Evolutionary conservation across 345 rosid genomes (phyloP), one percentile per base, ranked within the genome.

Genomic region (Acer negundo): DNA sequence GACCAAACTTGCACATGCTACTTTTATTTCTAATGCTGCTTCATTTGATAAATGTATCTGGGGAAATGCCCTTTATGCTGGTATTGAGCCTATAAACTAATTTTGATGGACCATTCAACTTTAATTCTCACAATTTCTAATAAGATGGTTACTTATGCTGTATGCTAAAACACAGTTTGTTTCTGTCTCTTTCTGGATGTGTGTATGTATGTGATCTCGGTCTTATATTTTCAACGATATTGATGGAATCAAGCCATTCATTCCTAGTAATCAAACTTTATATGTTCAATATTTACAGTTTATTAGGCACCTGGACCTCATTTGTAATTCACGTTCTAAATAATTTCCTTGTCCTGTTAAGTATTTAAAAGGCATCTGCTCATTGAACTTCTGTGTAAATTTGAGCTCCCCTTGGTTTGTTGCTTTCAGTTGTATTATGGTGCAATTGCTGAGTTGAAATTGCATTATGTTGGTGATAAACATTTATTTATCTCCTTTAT

Each of bases 351-450:
- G 2, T 56, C 4, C 53, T 71, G 12, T 56, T 55, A 71, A 51
- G 7, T 6, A 56, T 31, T 10, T 59, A 42, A 59, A 61, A 13
- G 42, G 35, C 12, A 4, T 53, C 76, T 58, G 53, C n/a, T 38
- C 40, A 44, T 35, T 4, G n/a, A 40, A 9, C 2, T 73, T 6
- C 6, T 26, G 22, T 55, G 55, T n/a, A 24, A 8, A 69, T 24
- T 69, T 47, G 47, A 19, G 71, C 2, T 2, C 13, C 31, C 67
- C 62, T 70, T 53, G 9, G 15, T 70, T 1, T 26, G 61, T 76
- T 75, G 63, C 59, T 80, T 75, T 78, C n/a, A n/a, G 11, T 72
- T 63, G 31, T 28, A 11, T 46, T 23, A 59, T 55, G 23, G 42
- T 56, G 73, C 75, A 49, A 19, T 10, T 28, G 31, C 69, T 67